Evolutionary conservation across 2,329 filamentous ascomycete species (phyloP).

Genomic region (Diaporthe sp.): DNA sequence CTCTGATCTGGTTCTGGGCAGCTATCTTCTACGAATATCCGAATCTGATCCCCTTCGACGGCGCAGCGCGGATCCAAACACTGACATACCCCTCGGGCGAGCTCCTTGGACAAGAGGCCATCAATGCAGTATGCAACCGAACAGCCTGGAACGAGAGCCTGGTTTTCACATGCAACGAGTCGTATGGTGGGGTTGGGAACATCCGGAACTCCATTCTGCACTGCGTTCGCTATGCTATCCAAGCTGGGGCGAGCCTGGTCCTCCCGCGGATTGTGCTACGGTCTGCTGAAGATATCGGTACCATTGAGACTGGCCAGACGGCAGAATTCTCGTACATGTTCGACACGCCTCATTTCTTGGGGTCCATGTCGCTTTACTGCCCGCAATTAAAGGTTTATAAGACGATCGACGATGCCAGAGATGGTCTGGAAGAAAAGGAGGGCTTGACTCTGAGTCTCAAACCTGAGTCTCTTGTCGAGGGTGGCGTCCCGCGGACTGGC

Average conservation of each 20-base stretch:
- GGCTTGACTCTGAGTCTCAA: not conserved
- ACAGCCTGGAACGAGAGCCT: conserved; percentile 18
- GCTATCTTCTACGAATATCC: conserved; percentile 5
- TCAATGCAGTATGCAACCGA: not conserved
- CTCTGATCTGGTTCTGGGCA: not conserved
- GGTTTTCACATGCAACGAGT: conserved; percentile 32
- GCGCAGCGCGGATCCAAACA: not conserved
- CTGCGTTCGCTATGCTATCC: conserved; percentile 27
- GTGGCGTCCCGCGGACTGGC: conserved; percentile 9
- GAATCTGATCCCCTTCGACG: not conserved
- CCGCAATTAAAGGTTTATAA: conserved; percentile 19
- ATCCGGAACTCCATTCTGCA: conserved; percentile 24
- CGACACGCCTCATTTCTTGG: conserved; percentile 2
- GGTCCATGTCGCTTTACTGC: conserved; percentile 13
- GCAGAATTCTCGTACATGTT: conserved; percentile 34
- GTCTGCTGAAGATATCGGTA: not conserved
- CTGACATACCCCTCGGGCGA: not conserved
- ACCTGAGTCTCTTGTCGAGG: conserved; percentile 14
- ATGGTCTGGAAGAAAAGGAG: not conserved
- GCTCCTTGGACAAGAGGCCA: not conserved
- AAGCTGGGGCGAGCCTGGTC: conserved; percentile 23
- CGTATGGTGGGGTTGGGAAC: conserved; percentile 25
- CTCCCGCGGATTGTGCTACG: conserved; percentile 22
- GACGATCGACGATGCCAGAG: not conserved
- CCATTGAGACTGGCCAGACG: conserved; percentile 26